phyloP scores from a whole-genome alignment of 2,329 filamentous ascomycete species.

The Metarhizium humberi region DNA sequence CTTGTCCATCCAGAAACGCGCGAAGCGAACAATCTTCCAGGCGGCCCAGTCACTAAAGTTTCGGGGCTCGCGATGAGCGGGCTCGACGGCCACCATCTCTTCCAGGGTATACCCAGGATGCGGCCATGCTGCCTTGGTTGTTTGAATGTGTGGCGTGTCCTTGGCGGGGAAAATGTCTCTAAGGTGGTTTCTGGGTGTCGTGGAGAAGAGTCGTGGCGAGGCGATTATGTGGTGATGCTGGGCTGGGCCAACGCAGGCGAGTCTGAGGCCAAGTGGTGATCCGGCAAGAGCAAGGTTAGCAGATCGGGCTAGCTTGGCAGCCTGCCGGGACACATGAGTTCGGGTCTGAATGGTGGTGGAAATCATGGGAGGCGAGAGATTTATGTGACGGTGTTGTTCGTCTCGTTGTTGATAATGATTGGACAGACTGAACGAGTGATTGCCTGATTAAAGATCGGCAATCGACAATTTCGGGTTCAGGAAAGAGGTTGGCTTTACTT shows the following conservation, averaged over 20 bases:
- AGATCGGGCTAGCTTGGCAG: constrained; percentile 13
- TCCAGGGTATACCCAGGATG: constrained; percentile 67
- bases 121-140: constrained; percentile 57
- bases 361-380: constrained; percentile 13
- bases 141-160: constrained; percentile 51
- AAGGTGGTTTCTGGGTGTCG: constrained; percentile 34
- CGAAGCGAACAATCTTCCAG: constrained; percentile 63
- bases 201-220: constrained; percentile 36
- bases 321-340: constrained; percentile 13
- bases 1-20: constrained; percentile 73
- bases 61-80: constrained; percentile 68
- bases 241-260: constrained; percentile 9
- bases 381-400: background rate
- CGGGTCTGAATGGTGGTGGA: constrained; percentile 15
- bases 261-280: constrained; percentile 7
- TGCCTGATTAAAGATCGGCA: too few relatives aligned
- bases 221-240: background rate
- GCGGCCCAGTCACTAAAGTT: constrained; percentile 71
- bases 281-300: constrained; percentile 3
- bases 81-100: constrained; percentile 65
- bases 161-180: constrained; percentile 55
- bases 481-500: too few relatives aligned
- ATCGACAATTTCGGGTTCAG: too few relatives aligned
- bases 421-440: background rate
- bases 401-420: background rate